Base-by-base conservation (phyloP, 345 rosid genomes). In the Physaria fendleri region DNA sequence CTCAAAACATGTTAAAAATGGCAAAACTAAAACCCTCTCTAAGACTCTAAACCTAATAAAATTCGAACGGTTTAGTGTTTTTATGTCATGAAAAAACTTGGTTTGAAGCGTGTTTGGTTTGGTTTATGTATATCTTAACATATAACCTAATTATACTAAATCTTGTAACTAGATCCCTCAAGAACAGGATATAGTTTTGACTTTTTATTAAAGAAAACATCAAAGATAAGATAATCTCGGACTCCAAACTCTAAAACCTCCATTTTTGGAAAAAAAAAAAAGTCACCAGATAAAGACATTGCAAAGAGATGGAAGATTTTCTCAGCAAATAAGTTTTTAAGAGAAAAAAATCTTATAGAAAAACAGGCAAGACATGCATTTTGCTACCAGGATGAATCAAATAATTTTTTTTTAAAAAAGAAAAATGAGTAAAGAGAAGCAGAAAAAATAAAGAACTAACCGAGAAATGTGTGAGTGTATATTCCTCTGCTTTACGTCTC, bases 311-410 rank as follows among this genome's bases (percentile, higher is more conserved):
- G 30, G 18, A 13, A 20, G 10, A 32, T 14, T 10, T 16, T 43
- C 45, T 17, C 28, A 38, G 17, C 17, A 46, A 8, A 8, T 17
- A 28, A 5, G 5, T 2, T 10, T 12, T 9, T 14, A 3, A 21
- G 14, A 58, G 23, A 13, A 18, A 28, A 6, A 18, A 8, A 28
- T n/a, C n/a, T n/a, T n/a, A n/a, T n/a, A n/a, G n/a, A 25, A n/a
- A 35, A 27, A 34, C 1, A 40, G 22, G 51, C 30, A 52, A 30
- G 60, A 23, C 2, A 64, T 64, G 25, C 61, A 53, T 42, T 64
- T 22, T 30, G 25, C 8, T 6, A 12, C 0, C 0, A 51, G 7
- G 13, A 12, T 23, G 7, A 16, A 52, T 14, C 23, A 1, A 34
- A 12, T 12, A 34, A n/a, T n/a, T n/a, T n/a, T n/a, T n/a, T n/a